Evolutionary conservation across 2,329 filamentous ascomycete species (phyloP), one percentile per base, ranked within the genome.

Genomic region (Chrysosporium keratinophilum): DNA sequence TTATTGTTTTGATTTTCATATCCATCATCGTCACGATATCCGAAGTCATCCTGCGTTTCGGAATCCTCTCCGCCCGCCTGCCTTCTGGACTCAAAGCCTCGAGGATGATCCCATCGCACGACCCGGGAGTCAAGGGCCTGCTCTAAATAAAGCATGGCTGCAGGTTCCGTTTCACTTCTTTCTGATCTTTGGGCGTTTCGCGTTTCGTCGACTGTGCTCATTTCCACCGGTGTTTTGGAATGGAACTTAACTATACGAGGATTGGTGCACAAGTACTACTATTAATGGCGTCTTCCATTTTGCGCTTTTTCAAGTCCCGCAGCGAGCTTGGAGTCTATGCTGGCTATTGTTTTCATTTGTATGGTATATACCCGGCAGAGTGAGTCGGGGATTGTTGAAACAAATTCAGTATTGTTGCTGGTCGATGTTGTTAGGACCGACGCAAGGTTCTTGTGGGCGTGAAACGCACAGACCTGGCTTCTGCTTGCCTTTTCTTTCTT

Each of bases 1-100:
- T 97, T 69, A 98, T 98, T 64, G 78, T 95, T 44, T 79, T 98
- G 44, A 98, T 98, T 65, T 71, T 94, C 45, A 75, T 97, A 60
- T 91, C 85, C 65, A 97, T 98, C 64, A 75, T 89, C 50, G 88
- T 98, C 51, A 97, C 93, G 1, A 85, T 88, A 49, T 84, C 85
- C 2, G 93, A 98, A 71, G 91, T 97, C 7, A 81, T 85, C 52
- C 74, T 98, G 49, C 80, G 93, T 5, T 97, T 97, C 65, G 83
- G 78, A 28, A 85, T 95, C 52, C 72, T 95, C 50, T 67, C 69
- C 5, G 43, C 56, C 9, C 39, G 54, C n/a, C 44, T 51, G 12
- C 55, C 51, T 40, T 41, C 51, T n/a, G 17, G 40, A 10, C 9
- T 40, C 19, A 17, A 37, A 40, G 4, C 39, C 50, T 45, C 54